Percentiles rank a stretch among this genome's conserved stretches.
These are phyloP conservation scores for Xylariaceae sp. DNA, from an alignment of 2,329 filamentous ascomycete genomes.

Conservation along the genomic window DNA sequence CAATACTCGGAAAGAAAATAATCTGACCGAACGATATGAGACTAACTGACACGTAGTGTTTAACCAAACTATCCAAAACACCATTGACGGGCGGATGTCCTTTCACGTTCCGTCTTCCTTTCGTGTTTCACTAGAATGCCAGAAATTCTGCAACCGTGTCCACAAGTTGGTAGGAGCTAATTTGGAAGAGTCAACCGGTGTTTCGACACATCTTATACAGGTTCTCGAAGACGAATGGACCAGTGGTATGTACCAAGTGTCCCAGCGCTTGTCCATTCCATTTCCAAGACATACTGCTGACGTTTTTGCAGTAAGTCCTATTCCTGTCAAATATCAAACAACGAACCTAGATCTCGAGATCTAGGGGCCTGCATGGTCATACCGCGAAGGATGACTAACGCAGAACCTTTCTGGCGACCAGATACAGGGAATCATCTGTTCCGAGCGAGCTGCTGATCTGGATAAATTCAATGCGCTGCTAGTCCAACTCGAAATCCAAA, in stretches of 20 bases:
- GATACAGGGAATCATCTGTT: conserved; percentile 39
- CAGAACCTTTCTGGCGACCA: no score
- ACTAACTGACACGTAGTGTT: conserved; percentile 29
- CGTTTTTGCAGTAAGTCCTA: no score
- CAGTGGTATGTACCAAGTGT: conserved; percentile 26
- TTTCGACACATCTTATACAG: conserved; percentile 44
- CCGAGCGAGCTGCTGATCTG: conserved; percentile 47
- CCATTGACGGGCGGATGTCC: conserved; percentile 38
- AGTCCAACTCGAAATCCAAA: conserved; percentile 50
- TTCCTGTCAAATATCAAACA: no score
- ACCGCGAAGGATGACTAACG: no score
- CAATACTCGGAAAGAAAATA: no score
- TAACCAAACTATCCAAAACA: conserved; percentile 46
- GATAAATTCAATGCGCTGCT: conserved; percentile 47
- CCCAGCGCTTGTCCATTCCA: no score
- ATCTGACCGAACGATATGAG: no score
- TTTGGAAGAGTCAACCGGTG: conserved; percentile 43
- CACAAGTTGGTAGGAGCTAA: conserved; percentile 45
- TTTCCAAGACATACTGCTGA: no score
- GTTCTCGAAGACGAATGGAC: conserved; percentile 52
- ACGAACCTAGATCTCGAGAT: no score
- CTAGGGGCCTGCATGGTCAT: no score
- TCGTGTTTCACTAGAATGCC: conserved; percentile 44
- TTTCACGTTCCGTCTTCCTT: conserved; percentile 43
- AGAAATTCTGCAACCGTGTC: conserved; percentile 48